Conservation (phyloP, 129 eudicot species). For the Glebionis coronaria region DNA sequence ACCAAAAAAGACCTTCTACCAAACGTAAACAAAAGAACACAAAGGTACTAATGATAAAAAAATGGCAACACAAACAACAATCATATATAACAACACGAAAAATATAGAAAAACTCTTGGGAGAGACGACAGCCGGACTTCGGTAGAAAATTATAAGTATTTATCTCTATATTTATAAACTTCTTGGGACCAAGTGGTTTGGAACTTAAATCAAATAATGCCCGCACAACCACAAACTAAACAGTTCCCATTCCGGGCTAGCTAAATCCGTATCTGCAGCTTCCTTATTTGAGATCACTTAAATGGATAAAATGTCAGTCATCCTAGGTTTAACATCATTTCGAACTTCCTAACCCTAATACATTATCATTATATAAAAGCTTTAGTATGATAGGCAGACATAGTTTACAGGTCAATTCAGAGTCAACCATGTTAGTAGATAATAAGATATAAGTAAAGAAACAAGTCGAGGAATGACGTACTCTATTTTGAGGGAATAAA, state of each 20-base stretch:
- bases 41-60: conserved; percentile 2
- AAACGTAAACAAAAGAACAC: conserved; percentile 29
- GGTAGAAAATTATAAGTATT: not conserved
- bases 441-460: too few species aligned
- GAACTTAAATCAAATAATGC: conserved; percentile 13
- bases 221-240: conserved; percentile 21
- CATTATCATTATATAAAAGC: too few species aligned
- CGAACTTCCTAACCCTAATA: conserved; percentile 83
- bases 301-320: conserved; percentile 51
- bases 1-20: conserved; percentile 24
- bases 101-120: conserved; percentile 1
- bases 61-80: conserved; percentile 19
- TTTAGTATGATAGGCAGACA: too few species aligned
- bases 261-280: conserved; percentile 8
- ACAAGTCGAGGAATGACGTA: too few species aligned
- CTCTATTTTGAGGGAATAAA: too few species aligned
- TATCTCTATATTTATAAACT: not conserved
- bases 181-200: not conserved
- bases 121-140: not conserved
- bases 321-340: conserved; percentile 64
- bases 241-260: too few species aligned
- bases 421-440: too few species aligned
- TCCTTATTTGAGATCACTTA: conserved; percentile 17
- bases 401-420: too few species aligned
- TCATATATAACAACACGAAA: conserved; percentile 16